Conservation (phyloP, 1,139 yeast genomes). For the Suhomyces taliae region DNA sequence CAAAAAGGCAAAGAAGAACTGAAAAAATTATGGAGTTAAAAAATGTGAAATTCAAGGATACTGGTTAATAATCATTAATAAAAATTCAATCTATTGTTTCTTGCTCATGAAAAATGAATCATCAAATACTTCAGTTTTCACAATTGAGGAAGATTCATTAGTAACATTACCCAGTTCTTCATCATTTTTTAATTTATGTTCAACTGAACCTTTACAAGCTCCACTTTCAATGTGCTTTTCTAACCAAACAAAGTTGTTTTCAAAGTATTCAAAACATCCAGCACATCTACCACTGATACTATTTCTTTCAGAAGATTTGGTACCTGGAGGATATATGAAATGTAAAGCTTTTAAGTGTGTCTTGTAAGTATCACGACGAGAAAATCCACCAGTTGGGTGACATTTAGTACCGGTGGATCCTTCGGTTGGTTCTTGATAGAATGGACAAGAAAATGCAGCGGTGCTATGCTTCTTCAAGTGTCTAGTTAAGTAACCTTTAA, state of each 20-base stretch:
- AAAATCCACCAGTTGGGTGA: constrained; percentile 61
- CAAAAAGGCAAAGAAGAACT: constrained; percentile 1
- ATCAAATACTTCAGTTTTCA: constrained; percentile 4
- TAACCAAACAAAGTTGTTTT: constrained; percentile 51
- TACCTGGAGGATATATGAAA: constrained; percentile 60
- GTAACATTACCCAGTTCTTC: background rate
- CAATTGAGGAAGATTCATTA: background rate
- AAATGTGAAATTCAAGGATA: no score
- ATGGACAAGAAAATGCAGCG: constrained; percentile 58
- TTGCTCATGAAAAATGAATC: constrained; percentile 2
- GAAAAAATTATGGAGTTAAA: background rate
- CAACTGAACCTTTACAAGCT: constrained; percentile 45
- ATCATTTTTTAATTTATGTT: constrained; percentile 6
- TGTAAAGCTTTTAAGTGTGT: constrained; percentile 60
- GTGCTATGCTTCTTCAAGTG: constrained; percentile 54
- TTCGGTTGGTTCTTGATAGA: constrained; percentile 38
- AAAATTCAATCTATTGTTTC: background rate
- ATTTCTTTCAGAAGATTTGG: constrained; percentile 47
- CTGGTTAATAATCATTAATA: no score
- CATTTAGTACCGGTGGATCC: constrained; percentile 44
- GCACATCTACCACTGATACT: constrained; percentile 53
- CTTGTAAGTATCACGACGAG: constrained; percentile 58
- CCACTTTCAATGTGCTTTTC: constrained; percentile 50
- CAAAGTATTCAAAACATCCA: constrained; percentile 53
- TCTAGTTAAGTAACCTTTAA: constrained; percentile 57